Evolutionary conservation across 371 early-diverging fungal species (phyloP).

Genomic region (Mortierella sp.): DNA sequence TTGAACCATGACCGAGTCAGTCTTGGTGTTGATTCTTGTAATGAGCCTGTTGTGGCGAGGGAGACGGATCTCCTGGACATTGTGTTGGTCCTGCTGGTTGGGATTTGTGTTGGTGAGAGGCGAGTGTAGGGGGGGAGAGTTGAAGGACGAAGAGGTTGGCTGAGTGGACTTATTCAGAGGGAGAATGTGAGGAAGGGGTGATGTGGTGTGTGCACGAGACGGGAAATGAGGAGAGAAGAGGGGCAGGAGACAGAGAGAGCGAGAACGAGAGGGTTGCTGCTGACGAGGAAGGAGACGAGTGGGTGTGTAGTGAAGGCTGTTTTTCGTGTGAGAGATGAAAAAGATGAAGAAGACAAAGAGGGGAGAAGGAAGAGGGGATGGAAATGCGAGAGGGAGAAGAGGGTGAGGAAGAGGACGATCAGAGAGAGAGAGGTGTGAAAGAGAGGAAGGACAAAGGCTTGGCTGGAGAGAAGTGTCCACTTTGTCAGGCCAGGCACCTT

Average conservation of each 20-base stretch:
- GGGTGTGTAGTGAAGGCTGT: neutral
- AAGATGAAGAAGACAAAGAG: neutral
- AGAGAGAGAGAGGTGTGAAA: neutral
- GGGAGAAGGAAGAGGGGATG: neutral
- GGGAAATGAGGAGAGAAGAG: neutral
- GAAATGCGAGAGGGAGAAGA: neutral
- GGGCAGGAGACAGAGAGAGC: neutral
- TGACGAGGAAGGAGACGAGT: neutral
- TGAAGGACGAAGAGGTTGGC: neutral
- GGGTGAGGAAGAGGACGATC: neutral
- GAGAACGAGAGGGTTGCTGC: neutral
- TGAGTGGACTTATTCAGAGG: neutral
- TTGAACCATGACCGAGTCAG: slow-evolving; percentile 32
- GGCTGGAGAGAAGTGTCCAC: neutral
- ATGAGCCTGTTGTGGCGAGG: slow-evolving; percentile 8
- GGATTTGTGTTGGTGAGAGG: neutral
- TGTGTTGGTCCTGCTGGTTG: neutral
- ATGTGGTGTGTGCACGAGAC: neutral
- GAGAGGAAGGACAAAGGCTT: slow-evolving; percentile 2
- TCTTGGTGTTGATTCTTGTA: neutral
- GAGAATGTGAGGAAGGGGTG: neutral
- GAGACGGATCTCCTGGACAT: slow-evolving; percentile 40
- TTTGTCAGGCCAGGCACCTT: neutral
- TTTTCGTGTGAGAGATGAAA: neutral
- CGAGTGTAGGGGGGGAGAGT: no score